A percentile compares a stretch with the other conserved stretches of the same genome.
These are phyloP conservation scores for Stephanodiscus minutulus DNA, from an alignment of 108 stramenopile species.

Conservation along the genomic window DNA sequence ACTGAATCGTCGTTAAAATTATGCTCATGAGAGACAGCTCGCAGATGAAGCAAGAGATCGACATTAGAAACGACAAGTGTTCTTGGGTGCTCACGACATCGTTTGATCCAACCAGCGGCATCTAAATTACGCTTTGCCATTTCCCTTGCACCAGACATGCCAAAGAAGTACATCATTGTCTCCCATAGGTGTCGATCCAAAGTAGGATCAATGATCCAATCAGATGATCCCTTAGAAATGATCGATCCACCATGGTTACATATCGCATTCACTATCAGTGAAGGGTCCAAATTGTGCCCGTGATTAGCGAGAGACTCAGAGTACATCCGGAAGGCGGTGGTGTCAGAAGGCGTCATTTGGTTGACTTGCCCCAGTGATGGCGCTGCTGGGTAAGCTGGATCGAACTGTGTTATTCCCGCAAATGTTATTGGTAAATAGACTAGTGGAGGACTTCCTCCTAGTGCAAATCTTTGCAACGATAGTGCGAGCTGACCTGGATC, in stretches of 20 bases:
- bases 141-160: conserved; percentile 61
- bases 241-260: conserved; percentile 64
- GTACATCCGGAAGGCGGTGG: conserved; percentile 72
- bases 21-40: not conserved
- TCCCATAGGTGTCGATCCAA: conserved; percentile 68
- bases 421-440: conserved; percentile 94
- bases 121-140: conserved; percentile 57
- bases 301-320: conserved; percentile 66
- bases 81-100: conserved; percentile 53
- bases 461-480: conserved; percentile 53
- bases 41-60: conserved; percentile 76
- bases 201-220: conserved; percentile 79
- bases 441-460: conserved; percentile 36
- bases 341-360: conserved; percentile 77
- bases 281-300: conserved; percentile 83
- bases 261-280: conserved; percentile 58
- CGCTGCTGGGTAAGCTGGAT: conserved; percentile 32
- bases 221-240: conserved; percentile 62
- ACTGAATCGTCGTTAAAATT: not conserved
- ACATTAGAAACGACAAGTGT: conserved; percentile 72
- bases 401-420: conserved; percentile 75
- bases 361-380: conserved; percentile 36
- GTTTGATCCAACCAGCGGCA: conserved; percentile 76
- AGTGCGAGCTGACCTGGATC: conserved; percentile 64
- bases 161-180: conserved; percentile 91